Evolutionary conservation across 1,284 basidiomycete genomes (phyloP).

Genomic region (Dichomitus squalens): DNA sequence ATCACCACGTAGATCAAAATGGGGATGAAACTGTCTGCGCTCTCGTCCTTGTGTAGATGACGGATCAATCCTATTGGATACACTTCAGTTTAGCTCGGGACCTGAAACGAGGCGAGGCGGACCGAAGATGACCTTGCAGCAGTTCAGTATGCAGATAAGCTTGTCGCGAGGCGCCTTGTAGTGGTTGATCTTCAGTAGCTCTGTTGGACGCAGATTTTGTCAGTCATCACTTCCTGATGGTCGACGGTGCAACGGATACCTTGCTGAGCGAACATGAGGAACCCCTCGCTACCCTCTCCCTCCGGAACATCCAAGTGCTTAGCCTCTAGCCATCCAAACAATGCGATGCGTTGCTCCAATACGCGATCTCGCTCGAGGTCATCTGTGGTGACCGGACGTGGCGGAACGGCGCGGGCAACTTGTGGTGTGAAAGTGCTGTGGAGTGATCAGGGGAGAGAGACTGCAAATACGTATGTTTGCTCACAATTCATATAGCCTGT

Average conservation of each 20-base stretch:
- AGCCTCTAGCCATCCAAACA: constrained; percentile 91
- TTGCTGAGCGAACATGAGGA: constrained; percentile 93
- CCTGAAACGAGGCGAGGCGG: constrained; percentile 31
- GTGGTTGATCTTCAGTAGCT: constrained; percentile 95
- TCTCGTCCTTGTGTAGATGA: constrained; percentile 78
- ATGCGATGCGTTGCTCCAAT: constrained; percentile 85
- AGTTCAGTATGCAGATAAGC: constrained; percentile 96
- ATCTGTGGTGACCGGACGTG: constrained; percentile 87
- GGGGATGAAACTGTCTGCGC: constrained; percentile 93
- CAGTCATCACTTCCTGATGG: background rate
- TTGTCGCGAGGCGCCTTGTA: constrained; percentile 99
- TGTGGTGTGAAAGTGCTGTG: constrained; percentile 88
- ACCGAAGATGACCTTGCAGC: constrained; percentile 99
- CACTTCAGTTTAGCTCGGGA: constrained; percentile 4
- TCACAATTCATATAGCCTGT: constrained; percentile 91
- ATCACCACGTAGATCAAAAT: constrained; percentile 95
- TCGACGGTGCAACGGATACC: constrained; percentile 43
- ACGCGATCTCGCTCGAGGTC: constrained; percentile 95
- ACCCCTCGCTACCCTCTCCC: constrained; percentile 74
- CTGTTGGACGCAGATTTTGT: constrained; percentile 40
- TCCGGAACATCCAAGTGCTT: constrained; percentile 86
- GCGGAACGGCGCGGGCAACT: constrained; percentile 61
- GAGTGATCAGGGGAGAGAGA: background rate
- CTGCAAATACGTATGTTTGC: constrained; percentile 29
- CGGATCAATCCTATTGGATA: constrained; percentile 75